phyloP scores from a whole-genome alignment of 2,329 filamentous ascomycete genomes.

The Colletotrichum acutatum region DNA sequence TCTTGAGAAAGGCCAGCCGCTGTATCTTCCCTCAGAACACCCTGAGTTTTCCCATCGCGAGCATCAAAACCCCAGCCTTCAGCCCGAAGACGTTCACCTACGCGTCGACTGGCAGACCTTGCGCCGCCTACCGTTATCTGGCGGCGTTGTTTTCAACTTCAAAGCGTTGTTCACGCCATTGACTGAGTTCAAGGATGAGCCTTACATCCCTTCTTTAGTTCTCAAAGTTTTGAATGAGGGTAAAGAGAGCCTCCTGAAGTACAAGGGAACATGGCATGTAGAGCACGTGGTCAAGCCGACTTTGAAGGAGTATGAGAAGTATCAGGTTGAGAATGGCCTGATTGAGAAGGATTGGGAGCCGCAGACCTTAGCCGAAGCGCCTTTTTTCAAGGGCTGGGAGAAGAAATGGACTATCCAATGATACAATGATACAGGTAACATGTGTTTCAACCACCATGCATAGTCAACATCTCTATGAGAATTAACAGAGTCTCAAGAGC shows the following conservation, averaged over 20 bases:
- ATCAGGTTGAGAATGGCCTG: slow-evolving; percentile 73
- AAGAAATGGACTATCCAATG: slow-evolving; percentile 68
- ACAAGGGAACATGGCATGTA: slow-evolving; percentile 85
- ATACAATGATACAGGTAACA: neutral
- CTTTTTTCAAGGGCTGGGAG: slow-evolving; percentile 82
- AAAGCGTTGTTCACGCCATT: slow-evolving; percentile 86
- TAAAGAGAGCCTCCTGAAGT: slow-evolving; percentile 77
- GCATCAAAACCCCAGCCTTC: slow-evolving; percentile 66
- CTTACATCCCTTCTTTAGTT: slow-evolving; percentile 76
- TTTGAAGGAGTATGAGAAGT: slow-evolving; percentile 70
- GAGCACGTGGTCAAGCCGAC: slow-evolving; percentile 77
- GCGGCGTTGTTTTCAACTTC: slow-evolving; percentile 86
- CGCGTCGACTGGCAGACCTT: slow-evolving; percentile 92
- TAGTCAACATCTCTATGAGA: neutral
- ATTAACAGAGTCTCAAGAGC: neutral
- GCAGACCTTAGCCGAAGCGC: slow-evolving; percentile 77
- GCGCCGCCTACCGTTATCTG: slow-evolving; percentile 80
- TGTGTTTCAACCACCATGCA: no score
- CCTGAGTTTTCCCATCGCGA: slow-evolving; percentile 70
- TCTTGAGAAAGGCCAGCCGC: slow-evolving; percentile 78
- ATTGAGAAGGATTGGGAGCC: slow-evolving; percentile 73
- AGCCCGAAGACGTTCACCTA: slow-evolving; percentile 70
- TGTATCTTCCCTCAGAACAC: slow-evolving; percentile 79
- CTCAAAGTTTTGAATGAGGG: slow-evolving; percentile 75
- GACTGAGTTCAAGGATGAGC: slow-evolving; percentile 75